Evolutionary conservation across 768 basidiomycete species (phyloP), one percentile per base, ranked within the genome.

Genomic region (Hortiboletus campestris): DNA sequence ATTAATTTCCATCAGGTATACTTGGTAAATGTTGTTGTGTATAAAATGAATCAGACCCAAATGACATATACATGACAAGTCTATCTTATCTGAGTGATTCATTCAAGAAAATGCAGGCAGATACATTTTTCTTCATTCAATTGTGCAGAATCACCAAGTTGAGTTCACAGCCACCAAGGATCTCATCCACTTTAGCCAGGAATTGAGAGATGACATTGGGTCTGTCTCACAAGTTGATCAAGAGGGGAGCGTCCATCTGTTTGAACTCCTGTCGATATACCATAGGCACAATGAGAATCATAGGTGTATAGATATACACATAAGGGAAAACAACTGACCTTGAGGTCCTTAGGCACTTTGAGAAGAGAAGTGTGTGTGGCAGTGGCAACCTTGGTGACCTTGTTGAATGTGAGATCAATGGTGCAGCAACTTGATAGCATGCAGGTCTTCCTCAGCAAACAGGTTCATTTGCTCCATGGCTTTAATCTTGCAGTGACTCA

Each of bases 181-280:
- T 73, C 46, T 72, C 63, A 49, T 84, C 83, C 2, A 83, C 82
- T 47, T 73, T 57, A 1, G 63, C 68, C 51, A 76, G 4, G 74
- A 46, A 39, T 79, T 78, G 1, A 39, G 44, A 7, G 83, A 80
- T 76, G 86, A 89, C 63, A 70, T 68, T 6, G 35, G 3, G 66
- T 87, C 85, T 28, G 65, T 40, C 28, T 79, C 75, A 71, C 86
- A 87, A 81, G 75, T 88, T 88, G 72, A 88, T 84, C 38, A 90
- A 77, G 28, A 89, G 75, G 20, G 87, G 84, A 1, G 76, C 77
- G 44, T 78, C 78, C 31, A 84, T 59, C 3, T 62, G 50, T 42
- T 71, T 60, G 67, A 83, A 82, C 76, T 73, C 80, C 86, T 84
- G 57, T 39, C 22, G 20, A 43, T n/a, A n/a, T n/a, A n/a, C n/a